Base-by-base conservation (phyloP, 257 asterid species). In the Solanum ahanhuiri region DNA sequence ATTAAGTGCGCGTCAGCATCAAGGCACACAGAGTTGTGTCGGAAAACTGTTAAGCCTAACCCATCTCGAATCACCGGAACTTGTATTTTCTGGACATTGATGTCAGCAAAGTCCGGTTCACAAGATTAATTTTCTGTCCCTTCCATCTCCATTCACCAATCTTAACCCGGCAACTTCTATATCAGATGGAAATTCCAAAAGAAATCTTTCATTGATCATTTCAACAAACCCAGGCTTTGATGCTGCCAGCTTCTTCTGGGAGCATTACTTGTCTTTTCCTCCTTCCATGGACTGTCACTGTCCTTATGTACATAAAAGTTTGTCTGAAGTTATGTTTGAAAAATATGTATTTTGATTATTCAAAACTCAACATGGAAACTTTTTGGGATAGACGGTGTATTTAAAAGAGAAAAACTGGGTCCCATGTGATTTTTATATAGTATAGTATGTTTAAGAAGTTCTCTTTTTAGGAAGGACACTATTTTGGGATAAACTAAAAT, bases 21-120 rank as follows among this genome's bases (percentile, higher is more conserved):
- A 71, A 33, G 81, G 48, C 81, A 72, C 41, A 43, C 39, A 12
- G 39, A 30, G 58, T 87, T 87, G 77, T 57, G 77, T 57, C 20
- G 69, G 41, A 54, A 71, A 54, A 77, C 51, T 83, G 23, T 87
- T 58, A 85, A 88, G 91, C 15, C 79, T 33, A 18, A 34, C 79
- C 45, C 79, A 33, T 71, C 79, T 71, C 11, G 43, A 71, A 6
- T 17, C 25, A 23, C 8, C 48, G 17, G 17, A 71, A 71, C 81
- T 71, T 18, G 48, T 20, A 71, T 20, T 71, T 71, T 71, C 81
- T 3, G 28, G 28, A 71, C 28, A 71, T 69, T 71, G 30, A 34
- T 71, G 28, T 34, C 4, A 34, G 81, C 15, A 3, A 71, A 22
- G 54, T 73, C 57, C 22, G 41, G 45, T 73, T 37, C 11, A 35